Evolutionary conservation across 306 rosid species (phyloP), one percentile per base, ranked within the genome.

Genomic region (Lathyrus oleraceus): DNA sequence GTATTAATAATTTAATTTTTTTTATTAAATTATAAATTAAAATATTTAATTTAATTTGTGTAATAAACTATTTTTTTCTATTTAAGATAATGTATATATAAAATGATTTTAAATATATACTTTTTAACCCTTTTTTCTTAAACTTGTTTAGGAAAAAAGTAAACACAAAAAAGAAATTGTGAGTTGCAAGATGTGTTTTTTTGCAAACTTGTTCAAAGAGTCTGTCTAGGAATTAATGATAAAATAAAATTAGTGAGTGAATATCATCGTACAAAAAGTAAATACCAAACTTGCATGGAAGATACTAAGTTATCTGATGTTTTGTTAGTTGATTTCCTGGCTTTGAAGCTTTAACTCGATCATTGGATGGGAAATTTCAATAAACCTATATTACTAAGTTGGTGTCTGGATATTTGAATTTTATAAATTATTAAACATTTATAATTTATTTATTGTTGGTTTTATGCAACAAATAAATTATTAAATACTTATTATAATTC

Each of bases 251-350:
- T 27, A 28, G 48, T 74, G 14, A 30, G 15, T 32, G 43, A 28
- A 17, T 56, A 35, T 65, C 21, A 44, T 30, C 19, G 40, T n/a
- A 56, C 51, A 30, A 74, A 61, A 81, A 75, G 85, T 16, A 40
- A 81, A 85, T 88, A 75, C 93, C 79, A 88, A 85, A 85, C 93
- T 83, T 87, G 85, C 78, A 39, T 69, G 67, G 5, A 43, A 76
- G 28, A 32, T 54, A 40, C 61, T 14, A 63, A 21, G 13, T 61
- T 42, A 52, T 52, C 11, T 5, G 43, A 65, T 15, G 51, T 61
- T 66, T 61, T 15, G 21, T 1, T 21, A 36, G 67, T 45, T 14
- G 39, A 38, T 60, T 61, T 69, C 66, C 65, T 64, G 32, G 32
- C 67, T 70, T 63, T 70, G 15, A 76, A 70, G 76, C 16, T 66